A percentile compares a stretch with the other conserved stretches of the same genome.
These are phyloP conservation scores for Mucor plumbeus DNA, from an alignment of 371 early-diverging fungal genomes.

Conservation along the genomic window DNA sequence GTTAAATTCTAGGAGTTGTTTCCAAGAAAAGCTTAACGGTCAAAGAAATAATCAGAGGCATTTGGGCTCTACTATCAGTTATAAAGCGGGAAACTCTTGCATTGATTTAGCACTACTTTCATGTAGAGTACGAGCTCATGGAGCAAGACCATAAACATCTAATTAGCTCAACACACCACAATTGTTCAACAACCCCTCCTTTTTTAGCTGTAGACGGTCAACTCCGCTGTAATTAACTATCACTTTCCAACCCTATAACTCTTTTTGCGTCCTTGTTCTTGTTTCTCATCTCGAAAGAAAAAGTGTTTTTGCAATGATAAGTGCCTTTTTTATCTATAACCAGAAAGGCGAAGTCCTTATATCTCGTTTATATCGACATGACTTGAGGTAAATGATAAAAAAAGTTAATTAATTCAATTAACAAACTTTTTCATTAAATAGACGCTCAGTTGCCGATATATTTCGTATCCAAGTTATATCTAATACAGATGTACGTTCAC, in stretches of 20 bases:
- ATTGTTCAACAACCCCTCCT: neutral
- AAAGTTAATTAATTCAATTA: neutral
- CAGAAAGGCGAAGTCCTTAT: slow-evolving; percentile 98
- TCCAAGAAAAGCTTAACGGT: too few relatives aligned
- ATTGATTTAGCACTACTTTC: too few relatives aligned
- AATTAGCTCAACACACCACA: neutral
- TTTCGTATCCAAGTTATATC: slow-evolving; percentile 97
- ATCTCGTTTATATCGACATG: slow-evolving; percentile 92
- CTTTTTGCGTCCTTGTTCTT: slow-evolving; percentile 8
- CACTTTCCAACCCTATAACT: neutral
- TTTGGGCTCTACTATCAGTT: too few relatives aligned
- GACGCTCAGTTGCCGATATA: slow-evolving; percentile 93
- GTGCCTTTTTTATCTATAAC: slow-evolving; percentile 93
- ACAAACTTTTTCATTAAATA: slow-evolving; percentile 28
- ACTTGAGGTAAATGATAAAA: slow-evolving; percentile 82
- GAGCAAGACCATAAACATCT: slow-evolving; percentile 2
- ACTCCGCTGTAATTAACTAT: slow-evolving; percentile 1
- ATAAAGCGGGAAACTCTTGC: too few relatives aligned
- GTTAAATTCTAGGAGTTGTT: too few relatives aligned
- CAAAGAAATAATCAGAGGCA: too few relatives aligned
- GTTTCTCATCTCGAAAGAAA: slow-evolving; percentile 15
- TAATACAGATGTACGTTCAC: slow-evolving; percentile 87
- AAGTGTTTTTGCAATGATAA: slow-evolving; percentile 64
- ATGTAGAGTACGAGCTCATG: neutral
- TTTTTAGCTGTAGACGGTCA: neutral